phyloP scores from a whole-genome alignment of 352 stramenopile species.

The Pythium aquatile region DNA sequence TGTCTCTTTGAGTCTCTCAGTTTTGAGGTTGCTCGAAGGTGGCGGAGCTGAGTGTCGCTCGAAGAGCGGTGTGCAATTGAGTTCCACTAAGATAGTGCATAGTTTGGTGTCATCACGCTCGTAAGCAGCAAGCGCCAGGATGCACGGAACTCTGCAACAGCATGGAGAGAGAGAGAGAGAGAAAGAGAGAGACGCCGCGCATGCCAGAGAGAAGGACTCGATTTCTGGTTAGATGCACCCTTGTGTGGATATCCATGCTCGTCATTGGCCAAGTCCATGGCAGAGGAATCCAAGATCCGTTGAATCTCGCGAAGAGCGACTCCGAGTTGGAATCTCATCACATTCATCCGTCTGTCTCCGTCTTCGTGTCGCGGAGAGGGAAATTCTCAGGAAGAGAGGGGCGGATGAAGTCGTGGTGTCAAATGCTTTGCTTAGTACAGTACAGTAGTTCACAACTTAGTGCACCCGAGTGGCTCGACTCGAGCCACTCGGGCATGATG shows the following conservation, averaged over 20 bases:
- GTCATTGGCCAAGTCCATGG: background rate
- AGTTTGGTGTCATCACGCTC: too few relatives aligned
- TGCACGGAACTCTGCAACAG: background rate
- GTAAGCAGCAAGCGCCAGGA: background rate
- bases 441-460: too few relatives aligned
- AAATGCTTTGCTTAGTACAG: too few relatives aligned
- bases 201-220: constrained; percentile 4
- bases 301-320: background rate
- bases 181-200: background rate
- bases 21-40: background rate
- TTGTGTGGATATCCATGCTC: background rate
- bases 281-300: background rate
- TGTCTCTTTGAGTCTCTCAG: too few relatives aligned
- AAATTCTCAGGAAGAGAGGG: too few relatives aligned
- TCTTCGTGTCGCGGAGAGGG: too few relatives aligned
- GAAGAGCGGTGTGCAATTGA: background rate
- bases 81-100: too few relatives aligned
- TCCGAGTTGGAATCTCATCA: too few relatives aligned
- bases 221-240: background rate
- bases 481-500: too few relatives aligned
- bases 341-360: too few relatives aligned
- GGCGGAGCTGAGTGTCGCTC: background rate
- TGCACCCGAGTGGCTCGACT: too few relatives aligned
- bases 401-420: too few relatives aligned
- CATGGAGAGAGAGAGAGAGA: background rate